Base-by-base conservation (phyloP, 2,329 filamentous ascomycete genomes). In the Bipolaris sorokiniana region DNA sequence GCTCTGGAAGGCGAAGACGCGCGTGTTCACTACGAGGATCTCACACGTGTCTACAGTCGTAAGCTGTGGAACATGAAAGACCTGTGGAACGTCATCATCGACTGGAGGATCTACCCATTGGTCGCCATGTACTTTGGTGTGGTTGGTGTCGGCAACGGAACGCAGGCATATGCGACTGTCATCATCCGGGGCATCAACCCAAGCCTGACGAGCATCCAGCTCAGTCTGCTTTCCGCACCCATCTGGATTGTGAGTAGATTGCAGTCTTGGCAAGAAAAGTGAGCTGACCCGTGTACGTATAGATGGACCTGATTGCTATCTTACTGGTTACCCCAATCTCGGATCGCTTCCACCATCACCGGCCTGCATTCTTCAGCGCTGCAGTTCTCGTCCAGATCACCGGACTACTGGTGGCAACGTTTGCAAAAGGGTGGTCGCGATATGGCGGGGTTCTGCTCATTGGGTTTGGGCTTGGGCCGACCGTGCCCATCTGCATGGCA, bases 121-220 rank as follows among this genome's bases (percentile, higher is more conserved):
- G 83, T 89, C 1, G 72, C 96, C 51, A 97, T 97, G 92, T 97
- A 97, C 78, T 96, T 97, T 78, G 92, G 92, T 18, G 92, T 97
- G 3, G 92, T 97, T 1, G 92, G 92, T 20, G 92, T 96, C 3
- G 92, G 92, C 7, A 96, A 96, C 61, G 92, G 92, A 42, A 92
- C 91, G 0, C 92, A 96, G 77, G 86, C 90, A 45, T 97, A 97
- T 71, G 91, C 90, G 31, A 94, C 89, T 2, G 86, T 96, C 63
- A 96, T 97, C 67, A 95, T 97, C 68, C 83, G 85, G 15, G 86
- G 87, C 9, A 95, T 95, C 70, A 87, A 93, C 71, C 86, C 90
- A 0, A 78, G 79, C 0, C 87, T 96, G 56, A 91, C 85, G 2
- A 86, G 86, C 23, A 84, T 96, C 28, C 83, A 91, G 63, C 83